phyloP scores from a whole-genome alignment of 1,284 basidiomycete species.

The Sporisorium reilianum region DNA sequence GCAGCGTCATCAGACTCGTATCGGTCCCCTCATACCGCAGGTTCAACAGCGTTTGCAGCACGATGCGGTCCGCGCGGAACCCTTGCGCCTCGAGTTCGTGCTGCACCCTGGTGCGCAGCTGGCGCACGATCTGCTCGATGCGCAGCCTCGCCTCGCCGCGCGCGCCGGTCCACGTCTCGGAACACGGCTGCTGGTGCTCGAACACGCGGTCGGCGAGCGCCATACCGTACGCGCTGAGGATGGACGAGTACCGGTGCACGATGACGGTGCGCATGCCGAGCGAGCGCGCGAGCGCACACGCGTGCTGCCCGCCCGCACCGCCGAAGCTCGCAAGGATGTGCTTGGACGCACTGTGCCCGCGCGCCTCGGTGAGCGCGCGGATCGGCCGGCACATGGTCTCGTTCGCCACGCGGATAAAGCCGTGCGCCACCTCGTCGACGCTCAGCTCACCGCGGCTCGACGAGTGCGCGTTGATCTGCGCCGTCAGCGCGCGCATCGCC shows the following conservation, averaged over 20 bases:
- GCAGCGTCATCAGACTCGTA: constrained; percentile 87
- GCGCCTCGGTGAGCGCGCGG: constrained; percentile 87
- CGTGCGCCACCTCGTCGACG: constrained; percentile 89
- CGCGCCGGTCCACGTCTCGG: constrained; percentile 74
- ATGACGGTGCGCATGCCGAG: constrained; percentile 86
- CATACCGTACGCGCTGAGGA: constrained; percentile 89
- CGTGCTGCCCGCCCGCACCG: constrained; percentile 91
- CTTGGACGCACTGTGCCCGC: constrained; percentile 84
- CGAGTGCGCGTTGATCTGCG: constrained; percentile 77
- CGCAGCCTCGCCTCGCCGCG: constrained; percentile 15
- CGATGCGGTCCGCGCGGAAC: constrained; percentile 79
- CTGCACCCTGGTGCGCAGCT: constrained; percentile 74
- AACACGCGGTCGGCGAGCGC: constrained; percentile 83
- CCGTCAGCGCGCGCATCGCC: constrained; percentile 77
- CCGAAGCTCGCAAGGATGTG: constrained; percentile 93
- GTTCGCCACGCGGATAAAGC: constrained; percentile 71
- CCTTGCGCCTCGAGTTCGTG: constrained; percentile 81
- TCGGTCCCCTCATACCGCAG: constrained; percentile 76
- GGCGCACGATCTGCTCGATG: constrained; percentile 69
- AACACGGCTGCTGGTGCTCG: constrained; percentile 85
- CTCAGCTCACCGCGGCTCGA: constrained; percentile 69
- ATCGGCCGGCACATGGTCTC: constrained; percentile 86
- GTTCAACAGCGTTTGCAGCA: constrained; percentile 85
- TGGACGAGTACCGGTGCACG: constrained; percentile 86
- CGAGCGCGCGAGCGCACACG: constrained; percentile 84